Base-by-base conservation (phyloP, 2,329 filamentous ascomycete species). In the Penicillium sp. region DNA sequence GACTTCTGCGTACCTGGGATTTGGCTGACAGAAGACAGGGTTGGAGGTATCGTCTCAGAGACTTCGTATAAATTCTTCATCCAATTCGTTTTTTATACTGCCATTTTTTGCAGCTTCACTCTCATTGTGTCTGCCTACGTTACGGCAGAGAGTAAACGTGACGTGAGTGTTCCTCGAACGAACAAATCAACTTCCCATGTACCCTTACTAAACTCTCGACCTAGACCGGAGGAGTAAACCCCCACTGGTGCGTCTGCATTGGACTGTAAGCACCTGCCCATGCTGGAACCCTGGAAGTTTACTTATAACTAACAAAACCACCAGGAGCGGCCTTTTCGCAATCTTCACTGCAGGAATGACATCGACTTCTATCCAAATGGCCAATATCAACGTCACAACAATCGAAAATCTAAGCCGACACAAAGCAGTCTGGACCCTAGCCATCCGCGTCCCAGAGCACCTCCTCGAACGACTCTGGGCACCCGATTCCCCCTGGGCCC, bases 41-140 rank as follows among this genome's bases (percentile, higher is more conserved):
- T 95, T n/a, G 92, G 92, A 3, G 93, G 92, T 18, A 88, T 95
- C 57, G 84, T 99, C 9, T 87, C 84, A 0, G 91, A 96, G 67
- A 90, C 83, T 1, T 76, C 86, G 2, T 91, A 92, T 74, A 96
- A 96, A 62, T 96, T 89, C 70, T 97, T 99, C 64, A 75, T 90
- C 10, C 93, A 96, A 58, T 95, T 96, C 64, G 83, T 84, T 13
- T 78, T 81, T 36, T 95, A 93, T 66, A 83, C 83, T 1, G 73
- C 81, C 4, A 60, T 89, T 3, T 88, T 85, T 59, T 89, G 85
- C 57, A 68, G 75, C 2, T 80, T 88, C 50, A 71, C 80, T 9
- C 70, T 95, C 41, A 79, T 83, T 18, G 76, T 85, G 0, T 74
- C 83, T 52, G 83, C 82, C 2, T 80, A 86, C 46, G 85, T 83